phyloP scores from a whole-genome alignment of 495 filamentous ascomycete genomes.

The Usnea hakonensis region DNA sequence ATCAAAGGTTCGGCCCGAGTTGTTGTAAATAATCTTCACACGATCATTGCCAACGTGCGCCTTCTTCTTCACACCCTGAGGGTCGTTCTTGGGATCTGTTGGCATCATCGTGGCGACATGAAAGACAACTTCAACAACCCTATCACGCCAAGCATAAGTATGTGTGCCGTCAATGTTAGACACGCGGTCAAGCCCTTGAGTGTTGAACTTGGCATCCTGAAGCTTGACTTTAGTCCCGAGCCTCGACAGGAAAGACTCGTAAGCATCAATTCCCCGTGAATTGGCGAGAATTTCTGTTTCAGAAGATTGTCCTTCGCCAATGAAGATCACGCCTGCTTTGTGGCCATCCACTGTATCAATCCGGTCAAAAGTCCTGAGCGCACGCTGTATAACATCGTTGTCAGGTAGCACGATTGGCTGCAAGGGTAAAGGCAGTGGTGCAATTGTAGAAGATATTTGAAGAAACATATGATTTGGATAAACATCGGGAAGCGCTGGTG shows the following conservation, averaged over 20 bases:
- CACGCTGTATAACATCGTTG: conserved; percentile 68
- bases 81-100: conserved; percentile 66
- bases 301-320: conserved; percentile 69
- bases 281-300: conserved; percentile 84
- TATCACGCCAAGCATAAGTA: conserved; percentile 87
- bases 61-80: conserved; percentile 76
- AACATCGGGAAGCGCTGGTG: conserved; percentile 41
- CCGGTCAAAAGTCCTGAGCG: conserved; percentile 73
- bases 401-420: conserved; percentile 76
- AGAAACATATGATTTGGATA: conserved; percentile 81
- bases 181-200: conserved; percentile 77
- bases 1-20: conserved; percentile 76
- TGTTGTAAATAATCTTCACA: conserved; percentile 97
- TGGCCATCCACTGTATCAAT: conserved; percentile 90
- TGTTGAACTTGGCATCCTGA: conserved; percentile 78
- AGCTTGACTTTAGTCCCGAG: conserved; percentile 75
- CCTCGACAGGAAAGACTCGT: conserved; percentile 69
- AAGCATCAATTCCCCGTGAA: conserved; percentile 72
- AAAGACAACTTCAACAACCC: conserved; percentile 90
- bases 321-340: conserved; percentile 90
- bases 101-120: conserved; percentile 98
- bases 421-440: conserved; percentile 58
- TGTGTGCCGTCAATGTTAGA: conserved; percentile 73
- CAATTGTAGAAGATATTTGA: conserved; percentile 55
- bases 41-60: conserved; percentile 95